Evolutionary conservation across 2,329 filamentous ascomycete species (phyloP), one percentile per base, ranked within the genome.

Genomic region (Ceratocystis colombiana): DNA sequence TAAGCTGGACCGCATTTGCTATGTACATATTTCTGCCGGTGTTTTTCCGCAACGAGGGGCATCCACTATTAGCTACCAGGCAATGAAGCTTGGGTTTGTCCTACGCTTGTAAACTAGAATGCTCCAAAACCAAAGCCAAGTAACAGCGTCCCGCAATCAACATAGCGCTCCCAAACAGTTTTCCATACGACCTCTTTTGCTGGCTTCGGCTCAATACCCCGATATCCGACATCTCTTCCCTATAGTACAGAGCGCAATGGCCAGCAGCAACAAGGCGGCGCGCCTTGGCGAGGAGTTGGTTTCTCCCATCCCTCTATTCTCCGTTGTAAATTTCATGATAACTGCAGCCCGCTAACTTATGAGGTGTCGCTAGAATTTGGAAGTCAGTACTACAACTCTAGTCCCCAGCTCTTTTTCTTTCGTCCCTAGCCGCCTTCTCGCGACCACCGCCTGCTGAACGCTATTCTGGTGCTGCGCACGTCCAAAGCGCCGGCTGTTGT

Each of bases 341-440:
- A 48, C 46, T 30, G 61, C 64, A 65, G 44, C 37, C 57, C 33
- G 69, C 66, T 65, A 70, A 62, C 62, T 44, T 61, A 30, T 25
- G 28, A 61, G 72, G 72, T 66, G 69, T 72, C 70, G 61, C 61
- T 73, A 96, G 90, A 76, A 89, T 95, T 71, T 96, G 90, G 90
- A 96, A 96, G 90, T 95, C 81, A 85, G 88, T 81, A 63, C n/a
- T 33, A 59, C 17, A 59, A 59, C 30, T n/a, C 37, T 41, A 41
- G 10, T 41, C 10, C 37, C 37, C 37, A 5, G 10, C 37, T 41
- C 55, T n/a, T 17, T 30, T n/a, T 59, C 68, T 15, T n/a, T 17
- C n/a, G 22, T 48, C 15, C 55, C 50, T 17, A 53, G 12, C 37
- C 37, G 37, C 17, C 41, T 15, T 37, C 59, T 64, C 61, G 59